phyloP scores from a whole-genome alignment of 2,329 filamentous ascomycete species.

The Sphaerulina musiva region DNA sequence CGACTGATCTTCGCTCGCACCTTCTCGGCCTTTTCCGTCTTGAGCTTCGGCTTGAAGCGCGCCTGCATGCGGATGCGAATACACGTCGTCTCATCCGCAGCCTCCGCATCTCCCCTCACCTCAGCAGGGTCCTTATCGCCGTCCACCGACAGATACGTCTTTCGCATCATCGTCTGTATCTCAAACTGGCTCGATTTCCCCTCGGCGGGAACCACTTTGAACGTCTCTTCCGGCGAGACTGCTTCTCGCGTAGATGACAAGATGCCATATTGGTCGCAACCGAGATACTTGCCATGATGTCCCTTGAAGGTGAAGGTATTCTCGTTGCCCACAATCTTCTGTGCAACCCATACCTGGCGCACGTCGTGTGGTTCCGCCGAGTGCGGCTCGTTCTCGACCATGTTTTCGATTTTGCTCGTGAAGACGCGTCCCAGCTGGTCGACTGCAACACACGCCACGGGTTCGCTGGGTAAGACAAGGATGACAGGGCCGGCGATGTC shows the following conservation, averaged over 20 bases:
- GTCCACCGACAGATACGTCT: constrained; percentile 61
- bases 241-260: constrained; percentile 73
- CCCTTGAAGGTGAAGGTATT: constrained; percentile 73
- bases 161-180: constrained; percentile 43
- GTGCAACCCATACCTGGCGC: constrained; percentile 90
- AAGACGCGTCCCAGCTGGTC: constrained; percentile 86
- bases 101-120: constrained; percentile 44
- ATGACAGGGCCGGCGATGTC: constrained; percentile 80
- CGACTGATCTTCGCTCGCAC: constrained; percentile 77
- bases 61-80: constrained; percentile 89
- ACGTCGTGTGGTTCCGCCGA: constrained; percentile 94
- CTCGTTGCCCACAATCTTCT: constrained; percentile 73
- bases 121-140: constrained; percentile 53
- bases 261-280: constrained; percentile 75
- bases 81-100: constrained; percentile 64
- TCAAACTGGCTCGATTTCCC: constrained; percentile 23
- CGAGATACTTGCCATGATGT: constrained; percentile 80
- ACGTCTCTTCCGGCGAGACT: constrained; percentile 76
- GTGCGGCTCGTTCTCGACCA: constrained; percentile 72
- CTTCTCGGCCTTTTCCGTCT: constrained; percentile 74
- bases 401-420: constrained; percentile 73
- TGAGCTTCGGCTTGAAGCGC: constrained; percentile 78
- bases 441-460: constrained; percentile 69
- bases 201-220: constrained; percentile 44
- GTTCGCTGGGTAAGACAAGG: constrained; percentile 70